Percentiles rank a stretch among this genome's conserved stretches.
phyloP scores from a whole-genome alignment of 2,329 filamentous ascomycete genomes.

The Purpureocillium takamizusanense region DNA sequence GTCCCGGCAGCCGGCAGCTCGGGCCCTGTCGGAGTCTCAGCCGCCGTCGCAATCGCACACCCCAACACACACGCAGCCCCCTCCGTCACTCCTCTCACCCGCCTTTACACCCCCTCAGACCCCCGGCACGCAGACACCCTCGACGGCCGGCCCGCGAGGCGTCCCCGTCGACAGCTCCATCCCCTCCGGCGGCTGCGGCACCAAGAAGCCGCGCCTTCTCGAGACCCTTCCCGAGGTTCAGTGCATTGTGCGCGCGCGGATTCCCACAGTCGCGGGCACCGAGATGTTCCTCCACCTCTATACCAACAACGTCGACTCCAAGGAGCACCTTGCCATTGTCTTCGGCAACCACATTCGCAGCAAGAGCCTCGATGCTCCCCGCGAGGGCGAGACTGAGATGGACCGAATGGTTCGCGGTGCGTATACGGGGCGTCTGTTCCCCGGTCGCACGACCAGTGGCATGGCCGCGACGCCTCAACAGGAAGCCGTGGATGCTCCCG shows the following conservation, averaged over 20 bases:
- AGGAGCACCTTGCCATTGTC: conserved; percentile 95
- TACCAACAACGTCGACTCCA: conserved; percentile 83
- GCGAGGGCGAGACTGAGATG: conserved; percentile 73
- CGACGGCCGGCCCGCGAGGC: conserved; percentile 33
- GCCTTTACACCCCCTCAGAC: conserved; percentile 69
- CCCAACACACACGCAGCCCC: conserved; percentile 23
- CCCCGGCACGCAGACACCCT: conserved; percentile 48
- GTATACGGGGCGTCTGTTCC: conserved; percentile 80
- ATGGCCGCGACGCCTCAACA: conserved; percentile 27
- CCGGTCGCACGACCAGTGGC: conserved; percentile 71
- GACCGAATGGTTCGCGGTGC: conserved; percentile 91
- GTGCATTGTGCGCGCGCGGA: conserved; percentile 88
- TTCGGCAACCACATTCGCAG: conserved; percentile 82
- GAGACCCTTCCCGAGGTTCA: conserved; percentile 74
- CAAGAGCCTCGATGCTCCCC: conserved; percentile 58
- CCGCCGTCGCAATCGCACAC: background rate
- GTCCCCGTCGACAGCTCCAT: conserved; percentile 52
- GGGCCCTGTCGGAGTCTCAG: background rate
- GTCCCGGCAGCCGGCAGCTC: background rate
- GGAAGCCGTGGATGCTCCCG: conserved; percentile 5
- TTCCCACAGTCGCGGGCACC: conserved; percentile 81
- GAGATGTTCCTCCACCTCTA: conserved; percentile 98
- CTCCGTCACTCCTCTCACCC: conserved; percentile 72
- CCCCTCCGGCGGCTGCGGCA: conserved; percentile 49
- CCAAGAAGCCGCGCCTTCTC: conserved; percentile 62